A percentile compares a stretch with the other conserved stretches of the same genome.
Conservation (phyloP, 1,284 basidiomycete species). For the Mycosarcoma mackinlayi region DNA sequence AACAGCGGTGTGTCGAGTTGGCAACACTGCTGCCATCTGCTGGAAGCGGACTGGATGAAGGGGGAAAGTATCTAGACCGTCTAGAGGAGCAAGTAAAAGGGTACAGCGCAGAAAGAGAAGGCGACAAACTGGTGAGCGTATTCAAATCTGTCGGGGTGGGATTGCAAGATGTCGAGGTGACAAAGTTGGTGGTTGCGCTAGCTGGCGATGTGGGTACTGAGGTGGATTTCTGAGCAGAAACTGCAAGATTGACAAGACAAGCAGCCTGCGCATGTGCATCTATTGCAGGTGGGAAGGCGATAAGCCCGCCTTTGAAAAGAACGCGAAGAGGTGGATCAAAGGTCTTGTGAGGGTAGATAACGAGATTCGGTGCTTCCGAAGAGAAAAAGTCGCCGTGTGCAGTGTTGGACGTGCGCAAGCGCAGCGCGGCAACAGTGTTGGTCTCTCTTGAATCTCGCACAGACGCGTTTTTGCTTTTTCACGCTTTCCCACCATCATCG, state of each 20-base stretch:
- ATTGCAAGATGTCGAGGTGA: conserved; percentile 35
- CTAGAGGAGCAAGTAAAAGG: neutral
- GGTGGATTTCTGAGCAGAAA: conserved; percentile 2
- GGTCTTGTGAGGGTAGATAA: no score
- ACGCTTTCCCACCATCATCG: neutral
- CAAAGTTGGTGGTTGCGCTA: conserved; percentile 14
- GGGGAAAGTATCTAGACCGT: conserved; percentile 4
- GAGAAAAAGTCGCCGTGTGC: neutral
- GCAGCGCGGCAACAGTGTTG: neutral
- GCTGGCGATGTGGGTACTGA: conserved; percentile 6
- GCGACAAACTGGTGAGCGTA: conserved; percentile 7
- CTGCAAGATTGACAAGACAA: no score
- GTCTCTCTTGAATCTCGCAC: neutral
- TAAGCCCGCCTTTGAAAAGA: no score
- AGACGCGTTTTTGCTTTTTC: neutral
- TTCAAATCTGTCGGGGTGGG: conserved; percentile 46
- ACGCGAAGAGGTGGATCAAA: no score
- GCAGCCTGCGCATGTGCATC: no score
- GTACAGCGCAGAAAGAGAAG: neutral
- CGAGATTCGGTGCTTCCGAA: no score
- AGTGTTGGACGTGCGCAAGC: neutral
- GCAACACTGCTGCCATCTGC: neutral
- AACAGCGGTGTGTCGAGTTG: neutral
- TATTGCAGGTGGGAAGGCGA: no score
- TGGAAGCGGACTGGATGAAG: neutral